phyloP scores from a whole-genome alignment of 2,329 filamentous ascomycete genomes.

The Chaetomium globosum region DNA sequence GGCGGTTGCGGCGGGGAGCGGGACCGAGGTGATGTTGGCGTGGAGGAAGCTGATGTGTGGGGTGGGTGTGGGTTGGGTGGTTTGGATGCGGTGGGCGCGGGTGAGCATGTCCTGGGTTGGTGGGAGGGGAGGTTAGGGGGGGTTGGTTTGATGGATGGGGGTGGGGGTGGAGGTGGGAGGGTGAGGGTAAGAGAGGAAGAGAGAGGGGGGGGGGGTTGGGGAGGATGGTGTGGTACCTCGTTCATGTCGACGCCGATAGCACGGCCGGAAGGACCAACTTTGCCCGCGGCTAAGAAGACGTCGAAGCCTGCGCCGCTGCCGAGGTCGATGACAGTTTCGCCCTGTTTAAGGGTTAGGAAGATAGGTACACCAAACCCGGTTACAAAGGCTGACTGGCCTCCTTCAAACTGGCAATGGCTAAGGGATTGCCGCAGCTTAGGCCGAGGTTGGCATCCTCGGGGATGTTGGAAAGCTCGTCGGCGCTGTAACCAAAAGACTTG shows the following conservation, averaged over 20 bases:
- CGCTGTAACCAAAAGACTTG: slow-evolving; percentile 56
- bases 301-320: slow-evolving; percentile 62
- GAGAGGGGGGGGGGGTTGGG: too few relatives aligned
- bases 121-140: neutral
- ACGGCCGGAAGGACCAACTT: slow-evolving; percentile 52
- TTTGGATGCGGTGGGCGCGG: slow-evolving; percentile 51
- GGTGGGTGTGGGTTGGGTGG: slow-evolving; percentile 38
- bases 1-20: slow-evolving; percentile 47
- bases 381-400: slow-evolving; percentile 23
- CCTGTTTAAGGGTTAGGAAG: slow-evolving; percentile 41
- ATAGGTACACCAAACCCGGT: neutral
- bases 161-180: too few relatives aligned
- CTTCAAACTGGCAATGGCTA: slow-evolving; percentile 51
- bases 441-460: slow-evolving; percentile 56
- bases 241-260: slow-evolving; percentile 65
- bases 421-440: slow-evolving; percentile 57
- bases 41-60: slow-evolving; percentile 56
- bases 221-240: slow-evolving; percentile 44
- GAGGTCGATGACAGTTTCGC: slow-evolving; percentile 60
- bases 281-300: slow-evolving; percentile 56
- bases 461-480: slow-evolving; percentile 50
- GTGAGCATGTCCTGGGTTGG: slow-evolving; percentile 56
- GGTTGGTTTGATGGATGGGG: neutral
- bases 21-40: slow-evolving; percentile 54
- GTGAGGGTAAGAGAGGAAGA: too few relatives aligned